A percentile compares a stretch with the other conserved stretches of the same genome.
Conservation (phyloP, 345 rosid species). For the Citrus reticulata region DNA sequence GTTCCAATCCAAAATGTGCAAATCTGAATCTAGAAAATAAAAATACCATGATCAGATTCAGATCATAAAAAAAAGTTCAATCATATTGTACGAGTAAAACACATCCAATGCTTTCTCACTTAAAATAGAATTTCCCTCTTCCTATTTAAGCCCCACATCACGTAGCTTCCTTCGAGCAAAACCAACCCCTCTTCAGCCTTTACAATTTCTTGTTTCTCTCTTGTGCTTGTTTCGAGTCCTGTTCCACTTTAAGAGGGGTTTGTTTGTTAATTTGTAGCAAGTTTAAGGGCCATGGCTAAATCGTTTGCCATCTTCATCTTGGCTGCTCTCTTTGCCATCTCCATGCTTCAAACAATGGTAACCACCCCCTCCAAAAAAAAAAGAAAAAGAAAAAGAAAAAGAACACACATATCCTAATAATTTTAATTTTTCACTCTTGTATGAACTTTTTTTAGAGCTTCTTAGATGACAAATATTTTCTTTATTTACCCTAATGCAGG, state of each 20-base stretch:
- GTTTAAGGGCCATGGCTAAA: constrained; percentile 45
- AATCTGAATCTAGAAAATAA: not conserved
- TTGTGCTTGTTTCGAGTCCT: not conserved
- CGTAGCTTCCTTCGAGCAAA: constrained; percentile 19
- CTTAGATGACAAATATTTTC: not conserved
- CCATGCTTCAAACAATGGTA: constrained; percentile 67
- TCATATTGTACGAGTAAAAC: not conserved
- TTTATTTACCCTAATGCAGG: constrained; percentile 22
- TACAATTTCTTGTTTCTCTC: not conserved
- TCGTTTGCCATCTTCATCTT: constrained; percentile 42
- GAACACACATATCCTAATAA: not conserved
- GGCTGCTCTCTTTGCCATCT: constrained; percentile 54
- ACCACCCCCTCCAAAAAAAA: not conserved
- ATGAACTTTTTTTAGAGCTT: not conserved
- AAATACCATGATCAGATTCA: not conserved
- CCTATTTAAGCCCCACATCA: constrained; percentile 33
- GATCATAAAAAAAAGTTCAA: not conserved
- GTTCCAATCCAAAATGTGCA: not conserved
- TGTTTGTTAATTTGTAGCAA: not conserved
- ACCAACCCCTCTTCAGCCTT: constrained; percentile 23
- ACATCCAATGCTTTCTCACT: not conserved
- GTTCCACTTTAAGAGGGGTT: not conserved
- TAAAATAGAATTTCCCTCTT: not conserved
- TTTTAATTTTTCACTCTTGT: not conserved
- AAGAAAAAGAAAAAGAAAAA: not conserved